A percentile compares a stretch with the other conserved stretches of the same genome.
Conservation (phyloP, 345 rosid genomes). For the Brassica nigra region DNA sequence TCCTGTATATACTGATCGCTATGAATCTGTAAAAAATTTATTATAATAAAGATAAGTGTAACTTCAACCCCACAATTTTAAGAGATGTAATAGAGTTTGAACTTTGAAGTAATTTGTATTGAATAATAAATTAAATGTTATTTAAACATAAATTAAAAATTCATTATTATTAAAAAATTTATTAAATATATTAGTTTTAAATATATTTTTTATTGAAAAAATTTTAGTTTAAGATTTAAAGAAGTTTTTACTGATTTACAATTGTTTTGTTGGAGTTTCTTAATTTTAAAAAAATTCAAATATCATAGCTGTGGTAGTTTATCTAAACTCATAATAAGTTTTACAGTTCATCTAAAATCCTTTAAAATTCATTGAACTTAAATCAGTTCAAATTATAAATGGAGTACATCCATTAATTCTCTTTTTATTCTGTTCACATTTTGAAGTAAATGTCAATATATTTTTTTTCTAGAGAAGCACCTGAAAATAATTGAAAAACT, state of each 20-base stretch:
- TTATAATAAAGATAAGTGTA: background rate
- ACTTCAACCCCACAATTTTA: background rate
- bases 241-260: background rate
- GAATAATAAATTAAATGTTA: too few relatives aligned
- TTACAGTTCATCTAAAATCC: background rate
- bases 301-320: background rate
- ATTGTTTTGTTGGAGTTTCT: background rate
- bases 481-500: background rate
- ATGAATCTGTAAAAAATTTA: background rate
- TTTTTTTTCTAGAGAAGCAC: background rate
- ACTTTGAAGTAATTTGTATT: too few relatives aligned
- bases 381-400: background rate
- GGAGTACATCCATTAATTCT: background rate
- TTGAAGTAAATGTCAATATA: background rate
- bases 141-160: background rate
- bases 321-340: background rate
- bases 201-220: too few relatives aligned
- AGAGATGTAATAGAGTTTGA: background rate
- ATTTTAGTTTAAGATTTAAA: too few relatives aligned
- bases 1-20: background rate
- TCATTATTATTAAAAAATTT: too few relatives aligned
- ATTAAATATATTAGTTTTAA: too few relatives aligned
- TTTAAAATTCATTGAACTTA: too few relatives aligned
- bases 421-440: background rate
- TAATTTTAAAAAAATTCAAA: background rate